Evolutionary conservation across 352 stramenopile species (phyloP), one percentile per base, ranked within the genome.

Genomic region (Stramenopiles sp.): DNA sequence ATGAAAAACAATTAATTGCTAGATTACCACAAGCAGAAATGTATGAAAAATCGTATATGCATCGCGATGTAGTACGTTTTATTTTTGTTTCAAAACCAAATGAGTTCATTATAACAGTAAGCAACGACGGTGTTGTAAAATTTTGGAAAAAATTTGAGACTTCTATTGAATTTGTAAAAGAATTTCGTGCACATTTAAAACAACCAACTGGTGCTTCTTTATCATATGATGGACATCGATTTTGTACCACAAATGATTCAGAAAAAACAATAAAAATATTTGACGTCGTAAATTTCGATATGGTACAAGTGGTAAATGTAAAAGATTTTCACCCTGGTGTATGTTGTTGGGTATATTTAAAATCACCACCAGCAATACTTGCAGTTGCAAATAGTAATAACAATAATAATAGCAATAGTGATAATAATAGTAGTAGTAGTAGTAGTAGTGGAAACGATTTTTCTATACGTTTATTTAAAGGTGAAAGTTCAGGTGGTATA

Each of bases 121-220:
- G 90, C 63, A 81, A 84, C 32, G 95, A 99, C 84, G 96, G 96
- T 4, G 90, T 98, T 80, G 91, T 99, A 27, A 99, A 99, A 83
- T 98, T 99, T 83, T 99, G 96, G 96, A 98, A 98, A 84, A 98
- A 98, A 82, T 95, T 97, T 86, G 84, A 86, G 4, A 85, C 87
- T 43, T 88, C 89, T 43, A 88, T 99, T 53, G 96, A 99, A 88
- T 99, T 99, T 85, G 95, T 98, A 63, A 99, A 99, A 87, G 95
- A 97, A 73, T 99, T 98, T 84, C 96, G 96, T 74, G 94, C 95
- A 31, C 96, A 99, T 84, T 81, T 97, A 0, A 86, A 82, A 13
- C 82, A 80, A 20, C 86, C 79, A 1, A 81, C 90, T n/a, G 85
- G 84, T 27, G 33, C 23, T 7, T 23, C 6, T 6, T 23, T 31